phyloP scores from a whole-genome alignment of 31 red algal species.

The Endocladia muricata region DNA sequence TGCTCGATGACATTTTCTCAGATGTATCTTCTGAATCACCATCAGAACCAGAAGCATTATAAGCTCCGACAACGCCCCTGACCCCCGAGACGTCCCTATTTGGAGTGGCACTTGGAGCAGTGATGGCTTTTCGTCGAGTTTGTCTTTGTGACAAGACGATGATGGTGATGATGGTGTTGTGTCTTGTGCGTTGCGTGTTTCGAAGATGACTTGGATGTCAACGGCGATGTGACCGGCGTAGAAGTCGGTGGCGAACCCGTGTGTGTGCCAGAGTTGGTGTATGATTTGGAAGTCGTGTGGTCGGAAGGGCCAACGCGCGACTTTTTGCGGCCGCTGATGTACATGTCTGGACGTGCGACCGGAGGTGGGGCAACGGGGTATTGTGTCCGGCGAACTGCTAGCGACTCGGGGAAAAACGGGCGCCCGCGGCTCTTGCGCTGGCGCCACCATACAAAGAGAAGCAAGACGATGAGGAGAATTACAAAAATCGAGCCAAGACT shows the following conservation, averaged over 20 bases:
- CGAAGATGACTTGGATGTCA: background rate
- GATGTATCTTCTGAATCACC: conserved; percentile 10
- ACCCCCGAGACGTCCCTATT: background rate
- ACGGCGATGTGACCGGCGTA: background rate
- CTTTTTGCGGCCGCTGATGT: too few relatives aligned
- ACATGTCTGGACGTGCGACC: too few relatives aligned
- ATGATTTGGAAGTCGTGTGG: too few relatives aligned
- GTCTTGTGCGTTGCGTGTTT: background rate
- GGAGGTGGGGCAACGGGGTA: conserved; percentile 30
- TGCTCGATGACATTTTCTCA: conserved; percentile 1
- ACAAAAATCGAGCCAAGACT: conserved; percentile 29
- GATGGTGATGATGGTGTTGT: background rate
- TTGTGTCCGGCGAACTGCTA: conserved; percentile 13
- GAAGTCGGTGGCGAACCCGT: background rate
- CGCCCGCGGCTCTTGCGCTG: conserved; percentile 22
- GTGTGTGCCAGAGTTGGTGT: too few relatives aligned
- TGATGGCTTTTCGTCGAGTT: background rate
- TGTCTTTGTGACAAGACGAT: background rate
- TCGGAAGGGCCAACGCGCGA: too few relatives aligned
- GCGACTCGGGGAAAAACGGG: conserved; percentile 36
- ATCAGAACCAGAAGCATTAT: too few relatives aligned
- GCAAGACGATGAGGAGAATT: conserved; percentile 35
- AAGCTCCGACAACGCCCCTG: background rate
- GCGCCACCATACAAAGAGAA: conserved; percentile 37
- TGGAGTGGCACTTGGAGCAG: background rate